Evolutionary conservation across 2,329 filamentous ascomycete species (phyloP).

Genomic region (Apiospora sp.): DNA sequence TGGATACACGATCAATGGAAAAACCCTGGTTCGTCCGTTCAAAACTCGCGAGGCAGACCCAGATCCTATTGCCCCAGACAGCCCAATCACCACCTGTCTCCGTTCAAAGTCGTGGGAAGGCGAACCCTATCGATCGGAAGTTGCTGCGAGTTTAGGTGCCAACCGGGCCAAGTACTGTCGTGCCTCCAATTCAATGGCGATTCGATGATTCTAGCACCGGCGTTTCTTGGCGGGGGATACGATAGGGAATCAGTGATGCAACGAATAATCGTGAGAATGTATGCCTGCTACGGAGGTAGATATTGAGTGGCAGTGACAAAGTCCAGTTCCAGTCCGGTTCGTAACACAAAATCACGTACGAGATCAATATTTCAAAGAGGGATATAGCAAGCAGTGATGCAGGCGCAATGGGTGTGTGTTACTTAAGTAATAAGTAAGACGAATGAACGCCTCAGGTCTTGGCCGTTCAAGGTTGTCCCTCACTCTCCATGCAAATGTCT

Average conservation of each 20-base stretch:
- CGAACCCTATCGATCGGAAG: constrained; percentile 1
- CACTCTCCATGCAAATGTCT: background rate
- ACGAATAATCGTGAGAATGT: background rate
- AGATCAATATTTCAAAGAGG: constrained; percentile 8
- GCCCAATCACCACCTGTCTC: constrained; percentile 3
- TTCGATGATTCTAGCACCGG: background rate
- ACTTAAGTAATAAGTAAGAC: constrained; percentile 23
- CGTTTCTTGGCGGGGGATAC: constrained; percentile 10
- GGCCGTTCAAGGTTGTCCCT: constrained; percentile 19
- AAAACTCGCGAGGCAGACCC: background rate
- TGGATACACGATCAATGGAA: background rate
- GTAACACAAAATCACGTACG: constrained; percentile 9
- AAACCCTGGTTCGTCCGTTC: background rate
- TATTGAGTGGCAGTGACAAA: background rate
- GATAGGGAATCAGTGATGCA: background rate
- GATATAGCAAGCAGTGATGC: constrained; percentile 1
- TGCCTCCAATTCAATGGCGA: background rate
- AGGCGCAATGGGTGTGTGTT: constrained; percentile 22
- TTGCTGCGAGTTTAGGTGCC: constrained; percentile 12
- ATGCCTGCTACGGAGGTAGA: background rate
- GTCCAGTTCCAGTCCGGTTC: background rate
- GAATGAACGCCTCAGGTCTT: constrained; percentile 9
- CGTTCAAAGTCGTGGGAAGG: constrained; percentile 17
- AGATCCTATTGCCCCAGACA: background rate
- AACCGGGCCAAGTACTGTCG: background rate